These are phyloP conservation scores for Haplosporangium gracile DNA, from an alignment of 192 early-diverging fungal species.

Conservation along the genomic window DNA sequence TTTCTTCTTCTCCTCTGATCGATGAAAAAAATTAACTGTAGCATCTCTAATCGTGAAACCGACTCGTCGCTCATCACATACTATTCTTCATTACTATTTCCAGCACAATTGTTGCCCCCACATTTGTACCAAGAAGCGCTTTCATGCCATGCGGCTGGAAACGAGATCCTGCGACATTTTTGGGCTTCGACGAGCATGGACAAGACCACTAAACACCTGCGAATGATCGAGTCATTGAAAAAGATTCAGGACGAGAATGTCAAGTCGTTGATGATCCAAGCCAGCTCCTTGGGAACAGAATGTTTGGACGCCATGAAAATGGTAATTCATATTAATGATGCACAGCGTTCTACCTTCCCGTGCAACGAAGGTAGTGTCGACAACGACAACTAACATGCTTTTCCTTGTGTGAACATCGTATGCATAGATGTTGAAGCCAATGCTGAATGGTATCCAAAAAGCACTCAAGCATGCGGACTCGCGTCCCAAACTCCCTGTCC, in stretches of 20 bases:
- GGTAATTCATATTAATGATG: conserved; percentile 3
- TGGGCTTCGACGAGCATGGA: conserved; percentile 64
- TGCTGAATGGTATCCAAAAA: conserved; percentile 54
- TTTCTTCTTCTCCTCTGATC: not conserved
- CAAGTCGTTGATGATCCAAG: conserved; percentile 55
- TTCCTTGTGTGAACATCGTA: not conserved
- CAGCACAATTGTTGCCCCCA: conserved; percentile 57
- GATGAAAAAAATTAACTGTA: not conserved
- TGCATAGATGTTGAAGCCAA: conserved; percentile 58
- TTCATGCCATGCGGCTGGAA: conserved; percentile 63
- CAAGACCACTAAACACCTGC: conserved; percentile 60
- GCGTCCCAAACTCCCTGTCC: conserved; percentile 12
- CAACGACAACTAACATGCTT: not conserved
- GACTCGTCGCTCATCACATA: not conserved
- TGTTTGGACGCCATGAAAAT: conserved; percentile 42
- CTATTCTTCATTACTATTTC: not conserved
- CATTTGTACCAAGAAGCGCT: conserved; percentile 56
- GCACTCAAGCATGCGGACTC: conserved; percentile 59
- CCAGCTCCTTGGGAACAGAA: conserved; percentile 42
- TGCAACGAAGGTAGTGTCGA: too few relatives aligned
- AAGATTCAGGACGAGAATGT: conserved; percentile 58
- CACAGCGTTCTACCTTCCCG: too few relatives aligned
- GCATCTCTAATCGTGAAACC: too few relatives aligned
- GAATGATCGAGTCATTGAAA: conserved; percentile 63
- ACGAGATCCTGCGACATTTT: conserved; percentile 69